Conservation (phyloP, 495 filamentous ascomycete genomes). For the Lasiosphaeris hirsuta region DNA sequence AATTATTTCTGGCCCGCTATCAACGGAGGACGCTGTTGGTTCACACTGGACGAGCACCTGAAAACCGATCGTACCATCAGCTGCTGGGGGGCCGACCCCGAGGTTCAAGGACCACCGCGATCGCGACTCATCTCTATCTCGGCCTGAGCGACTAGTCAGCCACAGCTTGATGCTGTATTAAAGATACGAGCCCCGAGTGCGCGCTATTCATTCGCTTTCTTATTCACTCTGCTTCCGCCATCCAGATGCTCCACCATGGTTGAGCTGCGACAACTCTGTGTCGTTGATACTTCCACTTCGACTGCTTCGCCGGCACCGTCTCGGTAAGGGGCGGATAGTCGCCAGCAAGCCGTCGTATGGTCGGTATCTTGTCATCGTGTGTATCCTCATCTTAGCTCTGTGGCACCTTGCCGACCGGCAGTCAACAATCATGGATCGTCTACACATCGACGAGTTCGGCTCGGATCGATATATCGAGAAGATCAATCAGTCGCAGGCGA, state of each 20-base stretch:
- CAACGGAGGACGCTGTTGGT: too few relatives aligned
- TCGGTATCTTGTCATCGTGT: constrained; percentile 9
- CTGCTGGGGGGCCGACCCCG: too few relatives aligned
- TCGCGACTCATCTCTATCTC: not conserved
- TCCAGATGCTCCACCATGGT: constrained; percentile 46
- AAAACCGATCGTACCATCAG: too few relatives aligned
- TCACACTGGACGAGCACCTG: too few relatives aligned
- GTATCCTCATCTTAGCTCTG: constrained; percentile 22
- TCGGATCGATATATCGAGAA: constrained; percentile 55
- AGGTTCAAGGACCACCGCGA: not conserved
- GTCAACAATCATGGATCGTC: constrained; percentile 46
- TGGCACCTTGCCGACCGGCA: constrained; percentile 16
- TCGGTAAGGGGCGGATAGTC: constrained; percentile 31
- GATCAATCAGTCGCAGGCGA: constrained; percentile 37
- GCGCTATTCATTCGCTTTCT: not conserved
- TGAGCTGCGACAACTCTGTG: constrained; percentile 37
- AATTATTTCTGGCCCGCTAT: too few relatives aligned
- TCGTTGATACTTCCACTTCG: constrained; percentile 28
- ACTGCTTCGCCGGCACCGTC: constrained; percentile 31
- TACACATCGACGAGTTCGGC: constrained; percentile 56
- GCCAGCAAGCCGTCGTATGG: constrained; percentile 16
- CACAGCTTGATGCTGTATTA: not conserved
- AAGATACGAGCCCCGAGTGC: not conserved
- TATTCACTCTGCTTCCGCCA: not conserved
- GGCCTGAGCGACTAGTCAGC: not conserved